Evolutionary conservation across 352 stramenopile species (phyloP).

Genomic region (Phytophthora capsici): DNA sequence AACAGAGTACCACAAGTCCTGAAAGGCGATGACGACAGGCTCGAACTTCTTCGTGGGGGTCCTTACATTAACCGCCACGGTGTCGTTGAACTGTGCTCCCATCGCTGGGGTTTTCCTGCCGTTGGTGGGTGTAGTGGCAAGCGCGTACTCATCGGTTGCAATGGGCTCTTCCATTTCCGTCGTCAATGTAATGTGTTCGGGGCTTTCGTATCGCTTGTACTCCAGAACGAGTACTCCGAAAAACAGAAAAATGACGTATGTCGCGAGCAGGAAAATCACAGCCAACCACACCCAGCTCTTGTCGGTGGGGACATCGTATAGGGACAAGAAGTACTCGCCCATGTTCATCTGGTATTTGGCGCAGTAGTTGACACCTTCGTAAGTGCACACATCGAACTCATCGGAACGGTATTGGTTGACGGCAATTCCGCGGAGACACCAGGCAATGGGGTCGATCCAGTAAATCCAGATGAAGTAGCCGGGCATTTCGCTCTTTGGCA

Average conservation of each 20-base stretch:
- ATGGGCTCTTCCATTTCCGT: neutral
- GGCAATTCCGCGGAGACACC: conserved; percentile 53
- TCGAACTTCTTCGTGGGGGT: conserved; percentile 17
- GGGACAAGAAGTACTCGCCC: conserved; percentile 50
- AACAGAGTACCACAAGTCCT: conserved; percentile 49
- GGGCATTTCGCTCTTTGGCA: conserved; percentile 61
- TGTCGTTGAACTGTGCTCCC: neutral
- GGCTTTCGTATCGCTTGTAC: conserved; percentile 28
- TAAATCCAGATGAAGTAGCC: conserved; percentile 77
- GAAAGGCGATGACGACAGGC: conserved; percentile 38
- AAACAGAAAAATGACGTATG: conserved; percentile 48
- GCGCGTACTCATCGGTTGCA: conserved; percentile 13
- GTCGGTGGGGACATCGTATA: conserved; percentile 57
- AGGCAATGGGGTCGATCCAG: conserved; percentile 76
- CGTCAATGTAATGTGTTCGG: conserved; percentile 16
- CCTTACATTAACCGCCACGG: conserved; percentile 8
- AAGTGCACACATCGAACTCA: conserved; percentile 47
- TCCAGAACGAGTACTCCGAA: conserved; percentile 37
- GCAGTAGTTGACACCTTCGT: conserved; percentile 55
- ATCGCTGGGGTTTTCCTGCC: conserved; percentile 8
- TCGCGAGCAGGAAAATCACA: conserved; percentile 45
- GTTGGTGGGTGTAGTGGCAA: conserved; percentile 20
- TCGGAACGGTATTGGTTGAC: conserved; percentile 61
- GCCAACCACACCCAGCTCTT: conserved; percentile 56
- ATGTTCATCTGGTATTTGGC: conserved; percentile 32